These are phyloP conservation scores for Backusella australiensis DNA, from an alignment of 192 early-diverging fungal genomes.

Conservation along the genomic window DNA sequence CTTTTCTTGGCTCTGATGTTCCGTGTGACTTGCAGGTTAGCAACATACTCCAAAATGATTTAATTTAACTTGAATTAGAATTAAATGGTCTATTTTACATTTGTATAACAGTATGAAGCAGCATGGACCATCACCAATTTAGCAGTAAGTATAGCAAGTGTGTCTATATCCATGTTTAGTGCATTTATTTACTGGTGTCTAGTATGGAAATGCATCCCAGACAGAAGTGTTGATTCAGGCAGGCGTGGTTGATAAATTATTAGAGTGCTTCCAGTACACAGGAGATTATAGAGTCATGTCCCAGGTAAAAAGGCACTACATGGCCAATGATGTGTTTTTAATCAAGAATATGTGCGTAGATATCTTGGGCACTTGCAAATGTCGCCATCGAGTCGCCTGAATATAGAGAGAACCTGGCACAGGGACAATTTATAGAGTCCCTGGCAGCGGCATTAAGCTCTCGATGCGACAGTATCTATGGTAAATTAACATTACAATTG, in stretches of 20 bases:
- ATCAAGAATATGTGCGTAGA: background rate
- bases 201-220: constrained; percentile 24
- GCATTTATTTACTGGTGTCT: background rate
- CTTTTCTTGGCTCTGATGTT: background rate
- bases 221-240: constrained; percentile 18
- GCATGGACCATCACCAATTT: constrained; percentile 31
- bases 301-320: constrained; percentile 9
- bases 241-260: constrained; percentile 11
- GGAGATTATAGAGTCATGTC: constrained; percentile 18
- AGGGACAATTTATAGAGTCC: constrained; percentile 18
- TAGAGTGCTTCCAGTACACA: constrained; percentile 9
- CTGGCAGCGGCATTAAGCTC: constrained; percentile 5
- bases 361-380: constrained; percentile 28
- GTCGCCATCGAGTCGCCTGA: constrained; percentile 18
- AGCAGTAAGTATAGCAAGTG: constrained; percentile 11
- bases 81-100: background rate
- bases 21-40: constrained; percentile 15
- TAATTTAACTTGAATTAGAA: background rate
- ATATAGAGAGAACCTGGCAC: constrained; percentile 14
- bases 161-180: background rate
- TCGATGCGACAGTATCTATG: constrained; percentile 11
- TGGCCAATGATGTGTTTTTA: background rate
- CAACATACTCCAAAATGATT: background rate
- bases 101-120: constrained; percentile 21
- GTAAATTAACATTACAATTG: background rate